Evolutionary conservation across 257 asterid species (phyloP).

Genomic region (Capsicum rhomboideum): DNA sequence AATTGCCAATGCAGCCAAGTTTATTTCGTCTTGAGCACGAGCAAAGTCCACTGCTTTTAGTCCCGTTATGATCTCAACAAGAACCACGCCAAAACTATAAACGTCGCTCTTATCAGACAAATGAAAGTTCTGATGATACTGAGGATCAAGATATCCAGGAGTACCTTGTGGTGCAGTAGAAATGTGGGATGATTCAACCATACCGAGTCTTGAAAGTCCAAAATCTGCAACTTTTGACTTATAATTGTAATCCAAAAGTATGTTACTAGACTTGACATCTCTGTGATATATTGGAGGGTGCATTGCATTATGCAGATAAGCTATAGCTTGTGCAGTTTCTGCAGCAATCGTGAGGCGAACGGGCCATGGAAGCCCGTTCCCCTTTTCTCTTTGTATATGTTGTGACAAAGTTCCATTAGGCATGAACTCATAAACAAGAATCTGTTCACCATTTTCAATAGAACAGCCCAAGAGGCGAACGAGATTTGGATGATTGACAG

Average conservation of each 20-base stretch:
- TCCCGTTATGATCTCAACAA: constrained; percentile 76
- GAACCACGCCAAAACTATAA: constrained; percentile 94
- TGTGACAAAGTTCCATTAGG: constrained; percentile 74
- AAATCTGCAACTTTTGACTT: constrained; percentile 72
- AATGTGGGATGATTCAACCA: constrained; percentile 56
- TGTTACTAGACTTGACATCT: constrained; percentile 75
- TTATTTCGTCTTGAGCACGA: constrained; percentile 67
- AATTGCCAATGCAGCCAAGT: constrained; percentile 73
- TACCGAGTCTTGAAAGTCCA: constrained; percentile 66
- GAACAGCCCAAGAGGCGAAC: constrained; percentile 73
- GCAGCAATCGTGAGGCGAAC: constrained; percentile 53
- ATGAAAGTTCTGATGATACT: constrained; percentile 86
- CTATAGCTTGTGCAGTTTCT: constrained; percentile 73
- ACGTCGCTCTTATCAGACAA: constrained; percentile 93
- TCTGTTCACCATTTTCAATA: constrained; percentile 61
- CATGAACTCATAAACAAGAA: constrained; percentile 77
- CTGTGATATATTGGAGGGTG: constrained; percentile 76
- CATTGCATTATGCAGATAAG: constrained; percentile 58
- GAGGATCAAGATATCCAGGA: constrained; percentile 91
- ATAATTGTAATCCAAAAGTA: constrained; percentile 44
- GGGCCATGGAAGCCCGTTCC: constrained; percentile 50
- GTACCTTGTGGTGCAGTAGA: constrained; percentile 98
- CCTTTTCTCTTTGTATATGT: constrained; percentile 48
- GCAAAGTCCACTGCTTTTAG: constrained; percentile 82
- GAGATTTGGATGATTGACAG: constrained; percentile 70